Percentiles rank a stretch among this genome's conserved stretches.
phyloP scores from a whole-genome alignment of 73 alveolate species.

The Tetrahymena malaccensis region DNA sequence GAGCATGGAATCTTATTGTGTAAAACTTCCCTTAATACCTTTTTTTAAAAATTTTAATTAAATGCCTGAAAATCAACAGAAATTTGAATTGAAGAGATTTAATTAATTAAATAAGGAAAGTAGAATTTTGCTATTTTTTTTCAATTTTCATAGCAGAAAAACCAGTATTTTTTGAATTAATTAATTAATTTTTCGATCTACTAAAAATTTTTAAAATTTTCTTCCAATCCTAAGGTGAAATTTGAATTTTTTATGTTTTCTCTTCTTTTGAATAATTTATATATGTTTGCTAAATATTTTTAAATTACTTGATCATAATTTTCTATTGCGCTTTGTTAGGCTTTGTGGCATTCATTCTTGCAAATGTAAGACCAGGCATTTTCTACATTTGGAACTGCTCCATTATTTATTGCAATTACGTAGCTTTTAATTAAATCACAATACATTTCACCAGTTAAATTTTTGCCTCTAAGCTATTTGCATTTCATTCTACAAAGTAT shows the following conservation, averaged over 20 bases:
- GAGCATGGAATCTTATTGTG: background rate
- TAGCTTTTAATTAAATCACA: conserved; percentile 55
- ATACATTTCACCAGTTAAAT: conserved; percentile 77
- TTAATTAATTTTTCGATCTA: background rate
- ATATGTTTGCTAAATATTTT: too few species aligned
- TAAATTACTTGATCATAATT: conserved; percentile 32
- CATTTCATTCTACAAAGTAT: conserved; percentile 79
- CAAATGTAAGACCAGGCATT: conserved; percentile 70
- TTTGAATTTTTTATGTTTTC: background rate
- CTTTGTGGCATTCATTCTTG: conserved; percentile 59
- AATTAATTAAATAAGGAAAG: background rate
- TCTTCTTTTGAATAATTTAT: background rate
- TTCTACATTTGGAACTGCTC: conserved; percentile 76
- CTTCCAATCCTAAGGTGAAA: background rate
- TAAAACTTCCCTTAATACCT: background rate
- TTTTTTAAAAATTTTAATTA: background rate
- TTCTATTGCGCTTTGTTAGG: conserved; percentile 48
- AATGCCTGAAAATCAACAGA: background rate
- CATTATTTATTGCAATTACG: conserved; percentile 71
- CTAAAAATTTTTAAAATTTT: background rate
- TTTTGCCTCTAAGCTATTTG: conserved; percentile 76
- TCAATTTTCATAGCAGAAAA: background rate
- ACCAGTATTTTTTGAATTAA: background rate
- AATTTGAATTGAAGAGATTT: background rate
- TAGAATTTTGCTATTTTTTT: background rate